Conservation (phyloP, 179 eudicot genomes). For the Nepenthes alata region DNA sequence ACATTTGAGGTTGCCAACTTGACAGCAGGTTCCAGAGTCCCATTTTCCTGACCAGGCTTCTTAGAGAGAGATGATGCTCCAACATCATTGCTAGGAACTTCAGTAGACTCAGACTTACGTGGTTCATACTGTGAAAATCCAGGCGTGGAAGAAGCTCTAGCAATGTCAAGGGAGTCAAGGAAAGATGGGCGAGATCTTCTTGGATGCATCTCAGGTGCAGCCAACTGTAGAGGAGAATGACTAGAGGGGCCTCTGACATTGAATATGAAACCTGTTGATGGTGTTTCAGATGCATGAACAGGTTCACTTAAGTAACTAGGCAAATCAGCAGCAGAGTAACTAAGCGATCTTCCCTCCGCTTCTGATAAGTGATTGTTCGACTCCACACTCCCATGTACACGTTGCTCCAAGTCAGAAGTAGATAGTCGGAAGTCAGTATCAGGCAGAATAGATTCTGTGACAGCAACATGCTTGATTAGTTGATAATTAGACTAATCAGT, state of each 20-base stretch:
- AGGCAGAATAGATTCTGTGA: slow-evolving; percentile 23
- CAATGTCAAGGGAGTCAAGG: slow-evolving; percentile 65
- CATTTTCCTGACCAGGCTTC: slow-evolving; percentile 11
- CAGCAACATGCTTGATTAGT: background rate
- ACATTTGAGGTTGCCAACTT: slow-evolving; percentile 14
- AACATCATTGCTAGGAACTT: slow-evolving; percentile 16
- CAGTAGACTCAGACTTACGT: slow-evolving; percentile 19
- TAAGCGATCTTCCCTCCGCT: slow-evolving; percentile 30
- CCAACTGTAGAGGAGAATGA: slow-evolving; percentile 25
- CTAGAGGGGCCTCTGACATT: slow-evolving; percentile 22
- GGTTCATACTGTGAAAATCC: slow-evolving; percentile 22
- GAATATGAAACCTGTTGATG: slow-evolving; percentile 24
- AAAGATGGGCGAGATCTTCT: slow-evolving; percentile 80
- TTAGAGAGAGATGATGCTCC: slow-evolving; percentile 25
- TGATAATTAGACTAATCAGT: background rate
- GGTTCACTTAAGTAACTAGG: slow-evolving; percentile 21
- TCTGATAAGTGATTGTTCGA: slow-evolving; percentile 15
- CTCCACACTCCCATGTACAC: slow-evolving; percentile 9
- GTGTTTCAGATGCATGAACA: slow-evolving; percentile 29
- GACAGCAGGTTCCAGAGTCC: slow-evolving; percentile 19
- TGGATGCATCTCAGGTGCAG: slow-evolving; percentile 30
- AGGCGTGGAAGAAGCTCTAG: slow-evolving; percentile 38
- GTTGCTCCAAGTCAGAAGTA: slow-evolving; percentile 21
- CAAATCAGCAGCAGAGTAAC: slow-evolving; percentile 16
- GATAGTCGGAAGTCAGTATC: slow-evolving; percentile 10